Percentiles rank a stretch among this genome's conserved stretches.
Evolutionary conservation across 139 green algal species (phyloP).

Genomic region (Chlamydomonas sphaeroides): DNA sequence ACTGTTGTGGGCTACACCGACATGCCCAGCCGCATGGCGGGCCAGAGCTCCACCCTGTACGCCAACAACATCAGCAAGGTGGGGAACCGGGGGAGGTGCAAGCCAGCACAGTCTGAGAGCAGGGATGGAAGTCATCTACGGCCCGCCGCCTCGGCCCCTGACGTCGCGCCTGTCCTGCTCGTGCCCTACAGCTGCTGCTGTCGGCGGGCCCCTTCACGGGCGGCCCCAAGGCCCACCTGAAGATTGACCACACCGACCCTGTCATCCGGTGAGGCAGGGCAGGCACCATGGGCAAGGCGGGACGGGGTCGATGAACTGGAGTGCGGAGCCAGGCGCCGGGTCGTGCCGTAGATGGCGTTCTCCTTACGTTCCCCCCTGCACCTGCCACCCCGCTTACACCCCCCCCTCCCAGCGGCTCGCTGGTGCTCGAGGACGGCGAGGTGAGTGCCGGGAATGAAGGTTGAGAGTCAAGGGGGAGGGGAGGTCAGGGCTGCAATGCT

Average conservation of each 20-base stretch:
- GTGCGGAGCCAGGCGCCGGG: not conserved
- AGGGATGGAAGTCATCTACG: too few species aligned
- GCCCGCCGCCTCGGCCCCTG: too few species aligned
- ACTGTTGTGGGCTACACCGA: slow-evolving; percentile 92
- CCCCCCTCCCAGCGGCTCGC: slow-evolving; percentile 58
- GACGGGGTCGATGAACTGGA: too few species aligned
- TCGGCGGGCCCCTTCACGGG: slow-evolving; percentile 83
- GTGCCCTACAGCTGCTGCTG: slow-evolving; percentile 88
- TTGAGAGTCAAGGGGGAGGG: too few species aligned
- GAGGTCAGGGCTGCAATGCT: too few species aligned
- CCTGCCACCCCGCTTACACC: not conserved
- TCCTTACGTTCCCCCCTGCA: too few species aligned
- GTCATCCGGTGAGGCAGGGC: slow-evolving; percentile 60
- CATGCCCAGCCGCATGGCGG: slow-evolving; percentile 83
- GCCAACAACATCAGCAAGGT: slow-evolving; percentile 94
- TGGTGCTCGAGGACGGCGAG: slow-evolving; percentile 84
- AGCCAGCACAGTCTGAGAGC: too few species aligned
- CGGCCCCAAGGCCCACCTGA: slow-evolving; percentile 74
- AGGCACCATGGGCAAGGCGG: not conserved
- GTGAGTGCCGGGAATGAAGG: too few species aligned
- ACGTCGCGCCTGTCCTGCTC: too few species aligned
- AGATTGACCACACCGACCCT: slow-evolving; percentile 85
- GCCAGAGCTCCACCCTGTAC: slow-evolving; percentile 85
- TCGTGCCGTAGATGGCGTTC: not conserved
- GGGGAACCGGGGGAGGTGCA: too few species aligned